A percentile compares a stretch with the other conserved stretches of the same genome.
These are phyloP conservation scores for Sphaerulina populicola DNA, from an alignment of 2,329 filamentous ascomycete genomes.

Conservation along the genomic window DNA sequence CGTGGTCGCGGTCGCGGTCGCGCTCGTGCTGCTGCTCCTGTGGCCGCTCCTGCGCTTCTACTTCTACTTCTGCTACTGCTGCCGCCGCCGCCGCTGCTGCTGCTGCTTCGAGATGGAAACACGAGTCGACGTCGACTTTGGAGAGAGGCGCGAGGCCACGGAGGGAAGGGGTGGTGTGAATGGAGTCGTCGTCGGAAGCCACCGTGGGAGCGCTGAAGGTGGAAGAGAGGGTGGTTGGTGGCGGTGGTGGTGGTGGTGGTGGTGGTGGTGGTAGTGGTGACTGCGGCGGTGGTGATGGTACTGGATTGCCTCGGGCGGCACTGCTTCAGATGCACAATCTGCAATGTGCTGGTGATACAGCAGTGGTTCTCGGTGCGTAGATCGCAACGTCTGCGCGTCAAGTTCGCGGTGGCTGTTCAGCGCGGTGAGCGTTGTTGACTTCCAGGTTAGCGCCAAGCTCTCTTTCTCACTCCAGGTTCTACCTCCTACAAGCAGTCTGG, in stretches of 20 bases:
- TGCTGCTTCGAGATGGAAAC: constrained; percentile 24
- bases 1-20: constrained; percentile 12
- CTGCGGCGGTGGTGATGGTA: background rate
- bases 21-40: constrained; percentile 1
- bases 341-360: background rate
- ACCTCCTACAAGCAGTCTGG: too few species aligned
- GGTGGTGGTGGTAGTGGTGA: constrained; percentile 14
- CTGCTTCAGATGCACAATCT: background rate
- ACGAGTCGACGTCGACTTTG: constrained; percentile 29
- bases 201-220: constrained; percentile 20
- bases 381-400: background rate
- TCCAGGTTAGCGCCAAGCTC: background rate
- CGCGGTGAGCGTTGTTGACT: background rate
- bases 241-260: constrained; percentile 6
- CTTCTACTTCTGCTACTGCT: constrained; percentile 8
- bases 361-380: background rate
- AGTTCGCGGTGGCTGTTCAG: background rate
- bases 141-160: constrained; percentile 20
- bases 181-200: constrained; percentile 31
- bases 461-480: too few species aligned
- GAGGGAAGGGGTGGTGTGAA: constrained; percentile 30
- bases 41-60: constrained; percentile 1
- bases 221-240: too few species aligned
- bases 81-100: background rate
- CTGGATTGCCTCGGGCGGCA: background rate